Percentiles rank a stretch among this genome's conserved stretches.
Conservation (phyloP, 2,329 filamentous ascomycete genomes). For the Ustulina deusta region DNA sequence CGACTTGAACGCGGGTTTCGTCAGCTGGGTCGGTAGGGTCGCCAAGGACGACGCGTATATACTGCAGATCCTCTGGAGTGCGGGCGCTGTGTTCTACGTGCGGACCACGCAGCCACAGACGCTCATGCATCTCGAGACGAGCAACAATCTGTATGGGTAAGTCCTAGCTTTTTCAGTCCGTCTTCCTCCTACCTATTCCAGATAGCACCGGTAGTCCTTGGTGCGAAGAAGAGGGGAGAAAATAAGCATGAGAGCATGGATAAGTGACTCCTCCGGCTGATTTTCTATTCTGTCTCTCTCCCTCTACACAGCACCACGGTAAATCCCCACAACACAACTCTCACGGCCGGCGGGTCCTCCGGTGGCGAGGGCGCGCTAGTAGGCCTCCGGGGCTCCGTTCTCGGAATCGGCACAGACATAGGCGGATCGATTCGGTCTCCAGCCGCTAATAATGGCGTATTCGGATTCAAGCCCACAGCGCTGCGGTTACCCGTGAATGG, state of each 20-base stretch:
- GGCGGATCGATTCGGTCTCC: conserved; percentile 62
- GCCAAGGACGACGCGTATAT: conserved; percentile 61
- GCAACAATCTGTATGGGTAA: conserved; percentile 60
- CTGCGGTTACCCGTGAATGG: conserved; percentile 58
- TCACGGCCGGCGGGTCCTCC: conserved; percentile 65
- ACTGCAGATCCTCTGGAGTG: conserved; percentile 58
- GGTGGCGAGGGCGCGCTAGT: conserved; percentile 69
- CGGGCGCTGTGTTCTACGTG: conserved; percentile 64
- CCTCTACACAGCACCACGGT: conserved; percentile 59
- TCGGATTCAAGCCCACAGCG: conserved; percentile 57
- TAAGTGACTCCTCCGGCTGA: background rate
- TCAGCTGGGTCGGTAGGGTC: conserved; percentile 60
- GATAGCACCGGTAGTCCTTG: background rate
- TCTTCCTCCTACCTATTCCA: background rate
- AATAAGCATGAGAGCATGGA: background rate
- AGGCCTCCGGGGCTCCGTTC: conserved; percentile 62
- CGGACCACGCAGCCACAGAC: conserved; percentile 67
- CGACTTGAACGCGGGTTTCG: conserved; percentile 62
- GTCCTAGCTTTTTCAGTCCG: conserved; percentile 23
- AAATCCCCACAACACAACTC: conserved; percentile 64
- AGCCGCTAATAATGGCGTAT: conserved; percentile 61
- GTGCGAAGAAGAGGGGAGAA: background rate
- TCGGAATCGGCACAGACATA: conserved; percentile 68
- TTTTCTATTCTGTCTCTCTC: background rate
- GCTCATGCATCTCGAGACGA: conserved; percentile 66